Evolutionary conservation across 2,329 filamentous ascomycete genomes (phyloP).

Genomic region (Ascochyta koolunga): DNA sequence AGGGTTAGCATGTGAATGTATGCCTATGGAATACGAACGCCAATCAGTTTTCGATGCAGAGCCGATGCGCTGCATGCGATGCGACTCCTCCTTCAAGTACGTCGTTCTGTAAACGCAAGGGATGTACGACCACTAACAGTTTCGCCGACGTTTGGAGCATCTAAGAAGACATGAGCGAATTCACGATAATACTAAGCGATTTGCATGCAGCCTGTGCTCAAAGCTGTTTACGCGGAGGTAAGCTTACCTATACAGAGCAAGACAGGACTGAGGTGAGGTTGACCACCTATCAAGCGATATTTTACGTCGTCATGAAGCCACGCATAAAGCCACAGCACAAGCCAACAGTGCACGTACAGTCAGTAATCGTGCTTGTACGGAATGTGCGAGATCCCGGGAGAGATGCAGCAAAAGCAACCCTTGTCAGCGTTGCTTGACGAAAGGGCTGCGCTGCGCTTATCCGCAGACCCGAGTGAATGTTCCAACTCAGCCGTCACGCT

Average conservation of each 20-base stretch:
- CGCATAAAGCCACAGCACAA: slow-evolving; percentile 3
- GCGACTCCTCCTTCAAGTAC: slow-evolving; percentile 14
- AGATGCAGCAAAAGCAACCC: slow-evolving; percentile 11
- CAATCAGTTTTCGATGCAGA: neutral
- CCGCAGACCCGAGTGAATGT: neutral
- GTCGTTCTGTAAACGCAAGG: neutral
- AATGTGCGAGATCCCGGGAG: slow-evolving; percentile 15
- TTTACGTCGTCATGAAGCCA: slow-evolving; percentile 14
- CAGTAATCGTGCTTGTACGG: slow-evolving; percentile 10
- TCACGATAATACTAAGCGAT: slow-evolving; percentile 7
- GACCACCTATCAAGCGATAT: slow-evolving; percentile 8
- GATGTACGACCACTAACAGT: neutral
- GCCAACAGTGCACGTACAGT: neutral
- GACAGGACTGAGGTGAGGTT: neutral
- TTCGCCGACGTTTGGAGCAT: slow-evolving; percentile 7
- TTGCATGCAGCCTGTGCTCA: slow-evolving; percentile 8
- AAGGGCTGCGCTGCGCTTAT: slow-evolving; percentile 14
- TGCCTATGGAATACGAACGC: neutral
- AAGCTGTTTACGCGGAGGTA: slow-evolving; percentile 17
- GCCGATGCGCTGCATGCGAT: slow-evolving; percentile 11
- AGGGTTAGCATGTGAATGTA: neutral
- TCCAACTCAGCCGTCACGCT: neutral
- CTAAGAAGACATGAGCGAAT: slow-evolving; percentile 15
- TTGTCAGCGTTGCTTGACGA: slow-evolving; percentile 11
- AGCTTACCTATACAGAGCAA: neutral